Evolutionary conservation across 257 asterid species (phyloP).

Genomic region (Perilla frutescens): DNA sequence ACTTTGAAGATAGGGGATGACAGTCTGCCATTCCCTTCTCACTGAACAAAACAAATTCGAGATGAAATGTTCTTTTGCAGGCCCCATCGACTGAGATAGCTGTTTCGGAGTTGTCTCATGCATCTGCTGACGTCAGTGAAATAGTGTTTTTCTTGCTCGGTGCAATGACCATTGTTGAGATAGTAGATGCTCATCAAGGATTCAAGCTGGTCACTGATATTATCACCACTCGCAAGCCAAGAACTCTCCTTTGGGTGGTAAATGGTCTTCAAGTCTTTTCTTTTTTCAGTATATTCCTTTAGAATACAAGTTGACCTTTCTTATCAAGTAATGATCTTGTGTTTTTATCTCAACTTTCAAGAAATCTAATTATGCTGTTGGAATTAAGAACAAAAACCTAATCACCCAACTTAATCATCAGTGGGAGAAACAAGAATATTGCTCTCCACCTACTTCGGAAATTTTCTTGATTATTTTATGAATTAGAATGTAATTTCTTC

Average conservation of each 20-base stretch:
- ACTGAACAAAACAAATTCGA: slow-evolving; percentile 30
- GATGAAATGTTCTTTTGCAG: slow-evolving; percentile 51
- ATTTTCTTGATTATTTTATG: neutral
- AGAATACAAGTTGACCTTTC: slow-evolving; percentile 18
- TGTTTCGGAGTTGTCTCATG: slow-evolving; percentile 90
- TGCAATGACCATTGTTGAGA: slow-evolving; percentile 98
- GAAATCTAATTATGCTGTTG: slow-evolving; percentile 7
- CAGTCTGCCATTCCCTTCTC: slow-evolving; percentile 11
- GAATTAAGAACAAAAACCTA: neutral
- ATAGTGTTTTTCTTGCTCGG: slow-evolving; percentile 95
- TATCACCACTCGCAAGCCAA: slow-evolving; percentile 94
- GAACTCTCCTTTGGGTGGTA: slow-evolving; percentile 98
- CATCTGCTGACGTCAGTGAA: slow-evolving; percentile 97
- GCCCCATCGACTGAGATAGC: slow-evolving; percentile 95
- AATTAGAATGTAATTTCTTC: neutral
- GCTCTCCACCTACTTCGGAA: neutral
- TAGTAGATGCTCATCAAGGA: slow-evolving; percentile 98
- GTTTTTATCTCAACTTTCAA: neutral
- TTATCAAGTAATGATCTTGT: slow-evolving; percentile 15
- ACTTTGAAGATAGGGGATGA: neutral
- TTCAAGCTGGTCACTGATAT: slow-evolving; percentile 93
- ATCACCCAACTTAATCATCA: neutral
- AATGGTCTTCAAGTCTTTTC: slow-evolving; percentile 39
- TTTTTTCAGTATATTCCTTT: slow-evolving; percentile 9
- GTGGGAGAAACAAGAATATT: neutral